A percentile compares a stretch with the other conserved stretches of the same genome.
Conservation (phyloP, 495 filamentous ascomycete species). For the Xylona heveae region DNA sequence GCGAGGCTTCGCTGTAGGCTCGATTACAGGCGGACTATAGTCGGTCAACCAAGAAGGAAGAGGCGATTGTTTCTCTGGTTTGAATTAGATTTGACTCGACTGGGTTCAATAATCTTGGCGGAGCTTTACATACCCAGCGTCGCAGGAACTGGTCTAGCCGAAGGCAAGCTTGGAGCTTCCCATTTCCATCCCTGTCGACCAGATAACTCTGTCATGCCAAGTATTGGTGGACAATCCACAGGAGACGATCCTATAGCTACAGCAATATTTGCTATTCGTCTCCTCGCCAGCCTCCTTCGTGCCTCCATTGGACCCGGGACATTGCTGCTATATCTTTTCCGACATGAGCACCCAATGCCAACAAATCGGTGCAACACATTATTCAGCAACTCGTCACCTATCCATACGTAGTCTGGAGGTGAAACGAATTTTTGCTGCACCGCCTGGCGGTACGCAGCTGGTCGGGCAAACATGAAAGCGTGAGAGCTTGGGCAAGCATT, state of each 20-base stretch:
- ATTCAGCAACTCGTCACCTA: conserved; percentile 30
- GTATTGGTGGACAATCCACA: conserved; percentile 10
- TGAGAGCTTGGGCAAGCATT: too few relatives aligned
- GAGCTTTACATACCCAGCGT: too few relatives aligned
- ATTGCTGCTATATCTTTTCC: conserved; percentile 27
- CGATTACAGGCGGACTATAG: not conserved
- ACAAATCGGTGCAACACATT: conserved; percentile 26
- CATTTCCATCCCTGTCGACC: conserved; percentile 8
- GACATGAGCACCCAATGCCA: conserved; percentile 14
- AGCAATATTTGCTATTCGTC: conserved; percentile 26
- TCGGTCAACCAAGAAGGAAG: conserved; percentile 7
- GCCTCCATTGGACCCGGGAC: conserved; percentile 39
- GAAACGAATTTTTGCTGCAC: too few relatives aligned
- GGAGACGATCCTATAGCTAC: conserved; percentile 12
- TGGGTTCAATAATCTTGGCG: too few relatives aligned
- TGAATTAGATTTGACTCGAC: not conserved
- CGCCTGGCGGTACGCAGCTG: too few relatives aligned
- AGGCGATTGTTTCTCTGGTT: not conserved
- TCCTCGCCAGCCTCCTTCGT: conserved; percentile 26
- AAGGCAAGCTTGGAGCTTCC: conserved; percentile 4
- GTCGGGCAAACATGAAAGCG: too few relatives aligned
- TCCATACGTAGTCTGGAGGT: conserved; percentile 32
- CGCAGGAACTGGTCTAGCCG: not conserved
- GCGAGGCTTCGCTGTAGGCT: not conserved
- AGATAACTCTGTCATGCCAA: conserved; percentile 6